phyloP scores from a whole-genome alignment of 2,329 filamentous ascomycete species.

The Fusarium buxicola region DNA sequence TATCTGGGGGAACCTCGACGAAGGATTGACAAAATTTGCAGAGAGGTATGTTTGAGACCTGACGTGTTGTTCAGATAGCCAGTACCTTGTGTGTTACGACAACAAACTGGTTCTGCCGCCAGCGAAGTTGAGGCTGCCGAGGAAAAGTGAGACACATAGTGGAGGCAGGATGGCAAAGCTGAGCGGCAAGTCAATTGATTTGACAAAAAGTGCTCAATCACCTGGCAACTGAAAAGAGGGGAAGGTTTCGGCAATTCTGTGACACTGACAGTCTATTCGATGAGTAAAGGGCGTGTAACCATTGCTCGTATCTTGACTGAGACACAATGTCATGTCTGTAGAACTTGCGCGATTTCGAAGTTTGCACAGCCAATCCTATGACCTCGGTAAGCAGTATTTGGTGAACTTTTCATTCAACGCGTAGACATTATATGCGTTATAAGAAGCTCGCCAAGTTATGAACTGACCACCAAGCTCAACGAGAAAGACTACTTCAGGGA shows the following conservation, averaged over 20 bases:
- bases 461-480: no score
- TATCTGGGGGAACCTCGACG: neutral
- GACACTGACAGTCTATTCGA: neutral
- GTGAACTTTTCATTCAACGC: no score
- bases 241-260: neutral
- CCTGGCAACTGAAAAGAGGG: conserved; percentile 1
- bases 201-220: neutral
- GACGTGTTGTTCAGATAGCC: neutral
- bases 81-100: neutral
- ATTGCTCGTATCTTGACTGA: neutral
- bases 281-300: neutral
- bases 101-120: neutral
- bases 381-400: no score
- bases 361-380: no score
- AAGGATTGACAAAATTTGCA: neutral
- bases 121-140: neutral
- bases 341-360: no score
- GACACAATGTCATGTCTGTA: neutral
- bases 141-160: neutral
- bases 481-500: no score
- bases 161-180: neutral
- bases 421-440: no score
- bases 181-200: neutral
- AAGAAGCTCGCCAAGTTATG: no score
- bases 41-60: neutral